Evolutionary conservation across 1,139 yeast genomes (phyloP).

Genomic region (Taiozyma onychis): DNA sequence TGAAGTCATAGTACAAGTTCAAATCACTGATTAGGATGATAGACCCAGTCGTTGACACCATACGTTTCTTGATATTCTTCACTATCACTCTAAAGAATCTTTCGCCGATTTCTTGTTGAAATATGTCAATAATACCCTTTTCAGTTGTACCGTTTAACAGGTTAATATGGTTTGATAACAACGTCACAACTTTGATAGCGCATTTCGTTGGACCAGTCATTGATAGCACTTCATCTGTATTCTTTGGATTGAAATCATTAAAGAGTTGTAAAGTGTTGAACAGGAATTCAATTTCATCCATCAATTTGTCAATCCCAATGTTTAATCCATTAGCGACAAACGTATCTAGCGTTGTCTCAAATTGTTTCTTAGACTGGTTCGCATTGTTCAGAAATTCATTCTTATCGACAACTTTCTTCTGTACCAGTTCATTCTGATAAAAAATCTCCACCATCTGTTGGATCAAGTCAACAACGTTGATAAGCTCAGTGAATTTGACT

Average conservation of each 20-base stretch:
- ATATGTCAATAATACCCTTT: constrained; percentile 81
- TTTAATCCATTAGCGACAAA: constrained; percentile 91
- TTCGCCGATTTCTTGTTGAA: constrained; percentile 90
- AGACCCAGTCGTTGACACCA: constrained; percentile 79
- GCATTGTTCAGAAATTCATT: constrained; percentile 80
- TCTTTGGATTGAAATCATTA: constrained; percentile 45
- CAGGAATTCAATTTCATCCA: constrained; percentile 63
- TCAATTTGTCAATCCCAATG: constrained; percentile 81
- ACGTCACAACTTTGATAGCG: constrained; percentile 54
- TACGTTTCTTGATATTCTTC: constrained; percentile 62
- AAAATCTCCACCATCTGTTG: constrained; percentile 91
- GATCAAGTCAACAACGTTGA: constrained; percentile 87
- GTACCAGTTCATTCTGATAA: constrained; percentile 77
- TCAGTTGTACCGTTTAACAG: constrained; percentile 81
- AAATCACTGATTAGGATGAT: constrained; percentile 69
- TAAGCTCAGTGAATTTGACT: constrained; percentile 80
- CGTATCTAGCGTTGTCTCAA: constrained; percentile 79
- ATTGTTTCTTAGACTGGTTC: constrained; percentile 69
- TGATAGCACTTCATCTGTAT: constrained; percentile 9
- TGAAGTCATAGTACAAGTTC: constrained; percentile 70
- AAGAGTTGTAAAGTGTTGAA: constrained; percentile 47
- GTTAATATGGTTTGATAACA: constrained; percentile 69
- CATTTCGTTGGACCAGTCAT: constrained; percentile 66
- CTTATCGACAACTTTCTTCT: constrained; percentile 54
- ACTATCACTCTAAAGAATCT: constrained; percentile 74